Conservation (phyloP, 768 basidiomycete genomes). For the Macrocybe gigantea region DNA sequence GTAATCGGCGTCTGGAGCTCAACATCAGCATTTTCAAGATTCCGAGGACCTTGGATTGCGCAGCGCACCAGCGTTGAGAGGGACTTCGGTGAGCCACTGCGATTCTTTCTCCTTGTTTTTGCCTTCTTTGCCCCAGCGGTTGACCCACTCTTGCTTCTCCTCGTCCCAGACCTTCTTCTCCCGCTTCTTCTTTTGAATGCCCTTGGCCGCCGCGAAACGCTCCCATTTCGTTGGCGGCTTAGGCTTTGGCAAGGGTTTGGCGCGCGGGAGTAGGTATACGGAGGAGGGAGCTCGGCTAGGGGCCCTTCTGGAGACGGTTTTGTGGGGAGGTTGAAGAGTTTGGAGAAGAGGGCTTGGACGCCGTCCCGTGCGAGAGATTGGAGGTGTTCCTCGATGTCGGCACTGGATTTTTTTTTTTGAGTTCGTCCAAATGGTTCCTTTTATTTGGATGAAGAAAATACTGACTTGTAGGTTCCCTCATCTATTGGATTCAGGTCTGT, state of each 20-base stretch:
- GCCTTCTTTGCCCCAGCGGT: conserved; percentile 83
- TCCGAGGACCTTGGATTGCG: background rate
- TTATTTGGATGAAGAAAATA: conserved; percentile 2
- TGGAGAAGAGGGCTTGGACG: conserved; percentile 71
- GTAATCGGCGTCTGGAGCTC: conserved; percentile 57
- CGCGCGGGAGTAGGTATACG: conserved; percentile 72
- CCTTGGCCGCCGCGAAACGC: conserved; percentile 89
- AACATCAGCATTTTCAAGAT: background rate
- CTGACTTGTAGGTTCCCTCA: conserved; percentile 76
- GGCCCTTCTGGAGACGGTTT: conserved; percentile 74
- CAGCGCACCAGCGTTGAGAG: conserved; percentile 72
- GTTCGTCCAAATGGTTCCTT: background rate
- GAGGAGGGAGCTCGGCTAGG: conserved; percentile 73
- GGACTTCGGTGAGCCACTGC: conserved; percentile 92
- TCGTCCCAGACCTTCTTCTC: conserved; percentile 92
- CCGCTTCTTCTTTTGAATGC: conserved; percentile 73
- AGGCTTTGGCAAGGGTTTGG: conserved; percentile 90
- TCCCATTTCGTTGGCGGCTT: conserved; percentile 97
- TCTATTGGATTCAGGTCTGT: conserved; percentile 89
- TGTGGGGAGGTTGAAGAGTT: conserved; percentile 81
- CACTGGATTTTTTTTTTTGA: conserved; percentile 30
- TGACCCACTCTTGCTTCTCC: conserved; percentile 88
- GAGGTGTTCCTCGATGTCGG: conserved; percentile 77
- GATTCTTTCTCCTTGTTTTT: conserved; percentile 85
- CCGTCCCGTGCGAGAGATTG: conserved; percentile 74